These are phyloP conservation scores for Hortaea sp. DNA, from an alignment of 2,329 filamentous ascomycete species.

Conservation along the genomic window DNA sequence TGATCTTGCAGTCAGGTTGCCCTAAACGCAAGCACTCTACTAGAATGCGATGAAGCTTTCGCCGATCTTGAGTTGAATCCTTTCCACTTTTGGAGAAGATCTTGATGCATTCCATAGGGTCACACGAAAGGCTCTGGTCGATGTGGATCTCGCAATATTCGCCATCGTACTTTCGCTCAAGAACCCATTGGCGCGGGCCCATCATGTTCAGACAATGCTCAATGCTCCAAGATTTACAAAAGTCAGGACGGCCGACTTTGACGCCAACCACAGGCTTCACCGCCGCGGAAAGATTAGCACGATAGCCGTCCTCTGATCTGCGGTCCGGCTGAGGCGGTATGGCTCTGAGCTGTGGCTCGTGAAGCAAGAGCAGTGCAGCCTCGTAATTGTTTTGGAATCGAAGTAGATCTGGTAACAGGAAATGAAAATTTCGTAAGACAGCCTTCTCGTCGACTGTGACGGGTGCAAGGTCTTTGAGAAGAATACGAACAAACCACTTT, in stretches of 20 bases:
- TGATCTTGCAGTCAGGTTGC: conserved; percentile 47
- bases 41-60: conserved; percentile 53
- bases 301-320: conserved; percentile 22
- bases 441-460: conserved; percentile 49
- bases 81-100: conserved; percentile 92
- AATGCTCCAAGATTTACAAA: conserved; percentile 43
- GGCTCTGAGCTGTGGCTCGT: conserved; percentile 25
- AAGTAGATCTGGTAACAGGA: conserved; percentile 58
- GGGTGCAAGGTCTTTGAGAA: conserved; percentile 67
- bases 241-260: conserved; percentile 37
- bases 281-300: conserved; percentile 29
- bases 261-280: conserved; percentile 31
- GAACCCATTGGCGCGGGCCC: conserved; percentile 51
- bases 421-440: conserved; percentile 55
- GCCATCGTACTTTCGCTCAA: conserved; percentile 72
- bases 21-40: conserved; percentile 55
- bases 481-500: conserved; percentile 77
- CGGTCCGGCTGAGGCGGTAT: conserved; percentile 29
- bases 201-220: conserved; percentile 63
- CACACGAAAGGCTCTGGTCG: conserved; percentile 45
- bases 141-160: conserved; percentile 88
- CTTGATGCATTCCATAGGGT: conserved; percentile 45
- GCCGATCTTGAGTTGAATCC: conserved; percentile 67
- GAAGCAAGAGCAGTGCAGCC: conserved; percentile 48
- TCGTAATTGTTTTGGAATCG: conserved; percentile 60